Evolutionary conservation across 208 protist genomes (phyloP), one percentile per base, ranked within the genome.

Genomic region (Porcisia hertigi): DNA sequence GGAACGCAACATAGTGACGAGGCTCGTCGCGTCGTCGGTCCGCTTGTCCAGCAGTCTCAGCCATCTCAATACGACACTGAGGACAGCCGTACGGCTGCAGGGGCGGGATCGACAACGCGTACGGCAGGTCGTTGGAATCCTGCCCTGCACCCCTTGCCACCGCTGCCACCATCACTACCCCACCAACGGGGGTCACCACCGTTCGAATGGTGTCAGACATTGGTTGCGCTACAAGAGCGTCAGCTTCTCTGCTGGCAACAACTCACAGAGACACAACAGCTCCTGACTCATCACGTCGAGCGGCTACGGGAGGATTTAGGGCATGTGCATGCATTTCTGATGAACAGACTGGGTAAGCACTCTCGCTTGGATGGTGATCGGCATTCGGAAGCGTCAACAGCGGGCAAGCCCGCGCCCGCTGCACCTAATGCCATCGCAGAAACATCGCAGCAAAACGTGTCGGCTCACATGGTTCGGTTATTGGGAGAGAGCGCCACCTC

Each of bases 221-320:
- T 77, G 1, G 25, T 69, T 11, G 39, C 59, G 1, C 70, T 75
- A 34, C 78, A 82, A 39, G 72, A 82, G 54, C 78, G 78, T 36
- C 78, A 82, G 39, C 78, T 82, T 2, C 64, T n/a, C 34, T 75
- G 67, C 34, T 82, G 64, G 72, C 54, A 72, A 52, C 78, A 82
- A 63, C 71, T 82, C 30, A 34, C 47, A 25, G 57, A 70, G 14
- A 69, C 62, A 30, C 76, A 76, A 54, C 70, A 81, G 36, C 62
- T 60, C 18, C 45, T 81, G 39, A 45, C 43, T 2, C 72, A 67
- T 25, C 71, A 77, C 30, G 9, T 82, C 18, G 66, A 65, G 45
- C 57, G 59, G 18, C 12, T 82, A 4, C 45, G 53, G 45, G 78
- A 59, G 52, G 78, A 77, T 8, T 20, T 77, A 67, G 66, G 52